phyloP scores from a whole-genome alignment of 176 grass and related monocot genomes.

The Carex parvula region DNA sequence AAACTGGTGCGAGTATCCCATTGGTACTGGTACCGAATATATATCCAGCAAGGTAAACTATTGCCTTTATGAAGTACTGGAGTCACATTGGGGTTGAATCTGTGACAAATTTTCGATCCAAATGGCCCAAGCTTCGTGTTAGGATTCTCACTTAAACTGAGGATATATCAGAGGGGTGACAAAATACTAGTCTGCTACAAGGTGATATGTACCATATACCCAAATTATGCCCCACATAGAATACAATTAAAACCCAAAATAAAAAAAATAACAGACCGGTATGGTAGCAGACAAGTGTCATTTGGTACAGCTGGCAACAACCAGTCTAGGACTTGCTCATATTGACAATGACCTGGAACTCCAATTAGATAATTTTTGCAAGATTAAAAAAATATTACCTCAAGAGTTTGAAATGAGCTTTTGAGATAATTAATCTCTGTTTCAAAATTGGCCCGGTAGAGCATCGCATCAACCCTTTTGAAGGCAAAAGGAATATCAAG shows the following conservation, averaged over 20 bases:
- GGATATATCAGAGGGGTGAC: neutral
- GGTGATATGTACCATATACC: neutral
- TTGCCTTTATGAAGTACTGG: too few species aligned
- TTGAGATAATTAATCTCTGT: slow-evolving; percentile 83
- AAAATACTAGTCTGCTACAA: neutral
- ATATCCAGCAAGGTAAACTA: too few species aligned
- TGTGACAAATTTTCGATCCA: neutral
- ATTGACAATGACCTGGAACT: neutral
- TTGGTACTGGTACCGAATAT: too few species aligned
- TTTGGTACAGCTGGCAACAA: neutral
- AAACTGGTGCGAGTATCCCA: too few species aligned
- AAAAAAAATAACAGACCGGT: neutral
- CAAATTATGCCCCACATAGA: neutral
- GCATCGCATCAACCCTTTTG: slow-evolving; percentile 95
- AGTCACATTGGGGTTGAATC: neutral
- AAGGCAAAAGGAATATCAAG: slow-evolving; percentile 97
- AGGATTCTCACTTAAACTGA: neutral
- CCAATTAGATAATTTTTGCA: neutral
- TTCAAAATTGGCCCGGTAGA: slow-evolving; percentile 95
- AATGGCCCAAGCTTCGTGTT: neutral
- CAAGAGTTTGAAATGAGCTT: slow-evolving; percentile 89
- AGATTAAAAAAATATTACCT: slow-evolving; percentile 42
- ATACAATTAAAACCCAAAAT: slow-evolving; percentile 4
- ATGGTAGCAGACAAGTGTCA: neutral
- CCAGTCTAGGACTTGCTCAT: neutral